phyloP scores from a whole-genome alignment of 192 early-diverging fungal genomes.

The Spizellomyces punctatus region DNA sequence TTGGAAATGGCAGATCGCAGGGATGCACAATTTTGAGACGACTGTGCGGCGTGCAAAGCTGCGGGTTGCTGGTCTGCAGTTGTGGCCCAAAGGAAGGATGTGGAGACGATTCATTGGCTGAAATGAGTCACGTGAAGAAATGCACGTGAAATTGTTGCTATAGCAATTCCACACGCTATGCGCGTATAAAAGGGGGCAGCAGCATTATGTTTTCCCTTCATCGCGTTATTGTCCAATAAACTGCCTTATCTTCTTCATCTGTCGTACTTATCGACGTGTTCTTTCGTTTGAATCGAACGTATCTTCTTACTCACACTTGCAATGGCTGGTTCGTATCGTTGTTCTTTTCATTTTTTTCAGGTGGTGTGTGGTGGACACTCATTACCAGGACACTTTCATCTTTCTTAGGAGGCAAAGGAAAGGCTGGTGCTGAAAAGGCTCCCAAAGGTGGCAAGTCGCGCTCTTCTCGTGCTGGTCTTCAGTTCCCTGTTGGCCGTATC shows the following conservation, averaged over 20 bases:
- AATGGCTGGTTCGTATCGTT: constrained; percentile 1
- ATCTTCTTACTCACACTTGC: neutral
- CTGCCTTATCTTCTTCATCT: neutral
- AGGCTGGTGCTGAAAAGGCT: constrained; percentile 38
- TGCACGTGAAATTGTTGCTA: too few relatives aligned
- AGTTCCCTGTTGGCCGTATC: constrained; percentile 91
- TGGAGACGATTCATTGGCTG: too few relatives aligned
- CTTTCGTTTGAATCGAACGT: neutral
- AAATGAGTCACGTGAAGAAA: too few relatives aligned
- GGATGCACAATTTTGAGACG: neutral
- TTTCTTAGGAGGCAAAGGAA: constrained; percentile 46
- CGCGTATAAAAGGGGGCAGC: neutral
- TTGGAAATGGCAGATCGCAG: neutral
- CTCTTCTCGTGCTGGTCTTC: constrained; percentile 84
- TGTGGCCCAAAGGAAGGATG: neutral
- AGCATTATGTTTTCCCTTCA: neutral
- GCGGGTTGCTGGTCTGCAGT: neutral
- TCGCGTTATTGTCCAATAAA: neutral
- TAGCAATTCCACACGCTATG: neutral
- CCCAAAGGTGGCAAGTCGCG: constrained; percentile 58
- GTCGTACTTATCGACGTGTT: neutral
- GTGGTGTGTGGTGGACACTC: neutral
- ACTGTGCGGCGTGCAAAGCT: neutral
- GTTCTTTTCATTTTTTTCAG: too few relatives aligned
- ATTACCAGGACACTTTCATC: neutral